Evolutionary conservation across 2,329 filamentous ascomycete genomes (phyloP), one percentile per base, ranked within the genome.

Genomic region (Lachnellula hyalina): DNA sequence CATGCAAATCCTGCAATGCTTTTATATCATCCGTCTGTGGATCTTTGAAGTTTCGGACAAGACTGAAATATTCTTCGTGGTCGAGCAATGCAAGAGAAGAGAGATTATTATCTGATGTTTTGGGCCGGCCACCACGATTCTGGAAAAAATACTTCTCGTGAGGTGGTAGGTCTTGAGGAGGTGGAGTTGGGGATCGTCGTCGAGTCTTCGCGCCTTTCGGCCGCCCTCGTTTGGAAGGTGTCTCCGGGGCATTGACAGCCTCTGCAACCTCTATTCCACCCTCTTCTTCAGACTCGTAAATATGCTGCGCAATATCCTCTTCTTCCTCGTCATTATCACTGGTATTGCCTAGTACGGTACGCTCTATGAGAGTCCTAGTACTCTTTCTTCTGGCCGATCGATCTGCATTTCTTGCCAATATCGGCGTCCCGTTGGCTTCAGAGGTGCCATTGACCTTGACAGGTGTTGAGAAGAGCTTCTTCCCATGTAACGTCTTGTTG

Each of bases 121-220:
- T 92, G 45, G 83, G 78, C 4, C 84, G 81, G 2, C 90, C 91
- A 0, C 89, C 85, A 47, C 90, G 86, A 68, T 96, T 96, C 67
- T 97, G 90, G 67, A 87, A 89, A 71, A 99, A 97, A 74, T 95
- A 99, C 62, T 88, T 82, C 70, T 97, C 94, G 67, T 96, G 90
- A 0, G 92, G 79, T 5, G 92, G 89, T 2, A 97, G 79, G 64
- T 96, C 83, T 51, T 84, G 81, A 17, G 93, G 90, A 3, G 90
- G 90, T 5, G 88, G 53, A 71, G 75, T 54, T 62, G 81, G 83
- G 0, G 82, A 82, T 65, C 80, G 74, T 49, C 77, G 79, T 63
- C 70, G 68, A 55, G 68, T 74, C 64, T 78, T 83, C 52, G 75
- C 75, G 2, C 75, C 70, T 53, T 73, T 74, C 35, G 70, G 68